Base-by-base conservation (phyloP, 1,139 yeast species). In the Taphrina communis region DNA sequence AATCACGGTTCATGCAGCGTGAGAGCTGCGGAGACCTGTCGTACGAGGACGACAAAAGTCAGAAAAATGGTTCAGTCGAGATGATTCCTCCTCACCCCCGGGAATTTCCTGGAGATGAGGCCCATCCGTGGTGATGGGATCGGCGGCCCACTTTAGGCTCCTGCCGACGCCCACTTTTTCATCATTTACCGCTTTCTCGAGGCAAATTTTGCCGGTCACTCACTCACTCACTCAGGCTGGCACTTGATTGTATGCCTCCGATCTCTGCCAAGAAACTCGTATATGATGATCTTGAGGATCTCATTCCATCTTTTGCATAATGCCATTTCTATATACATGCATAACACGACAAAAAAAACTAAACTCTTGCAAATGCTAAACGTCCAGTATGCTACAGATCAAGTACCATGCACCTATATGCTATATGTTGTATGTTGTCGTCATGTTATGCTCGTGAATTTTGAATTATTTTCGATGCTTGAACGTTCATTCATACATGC, bases 141-240 rank as follows among this genome's bases (percentile, higher is more conserved):
- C 53, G 53, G 21, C 53, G 35, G 35, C 36, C 53, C n/a, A 21
- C n/a, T 14, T 21, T 21, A 50, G 53, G 53, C 53, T 50, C 12
- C n/a, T 50, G 53, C 53, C 53, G 53, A 50, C 53, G 53, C 53
- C 53, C 11, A 12, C 6, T 14, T 14, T 14, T 2, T 39, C 3
- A 39, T 14, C 42, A 17, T 17, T 9, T 2, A 14, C 11, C 42
- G 11, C 42, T 39, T 39, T 6, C 42, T 39, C 42, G 11, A 39
- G 14, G 14, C 42, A 39, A 39, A 3, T 39, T 11, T 11, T 39
- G 42, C 42, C 11, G 14, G 17, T 17, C 17, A 17, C 17, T 17
- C 17, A 17, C 17, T 17, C 17, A 17, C 17, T 17, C 17, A 17
- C 17, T 17, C 17, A 17, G 17, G 17, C 17, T 17, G 17, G 17